Conservation (phyloP, 2,329 filamentous ascomycete genomes). For the Sclerotinia minor region DNA sequence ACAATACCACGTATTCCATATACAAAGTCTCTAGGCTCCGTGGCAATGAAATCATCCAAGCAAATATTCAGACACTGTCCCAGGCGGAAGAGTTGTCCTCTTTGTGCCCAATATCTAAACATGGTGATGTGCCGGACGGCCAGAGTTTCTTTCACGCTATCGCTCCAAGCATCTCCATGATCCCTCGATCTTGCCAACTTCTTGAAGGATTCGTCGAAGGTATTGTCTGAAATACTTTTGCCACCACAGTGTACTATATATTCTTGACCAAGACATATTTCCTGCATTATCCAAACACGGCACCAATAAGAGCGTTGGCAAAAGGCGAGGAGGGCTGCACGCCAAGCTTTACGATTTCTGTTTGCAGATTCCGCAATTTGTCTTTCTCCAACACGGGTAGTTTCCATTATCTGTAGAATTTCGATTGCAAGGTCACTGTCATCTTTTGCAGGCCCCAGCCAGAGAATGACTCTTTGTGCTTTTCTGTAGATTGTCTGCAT, state of each 20-base stretch:
- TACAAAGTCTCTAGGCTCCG: background rate
- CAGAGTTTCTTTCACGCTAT: background rate
- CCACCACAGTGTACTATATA: background rate
- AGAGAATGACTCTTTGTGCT: constrained; percentile 1
- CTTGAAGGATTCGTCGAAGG: background rate
- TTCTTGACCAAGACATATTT: background rate
- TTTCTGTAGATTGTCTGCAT: background rate
- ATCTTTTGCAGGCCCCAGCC: background rate
- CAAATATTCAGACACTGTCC: background rate
- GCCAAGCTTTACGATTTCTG: background rate
- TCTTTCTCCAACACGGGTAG: background rate
- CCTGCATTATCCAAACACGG: constrained; percentile 1
- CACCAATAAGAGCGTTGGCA: background rate
- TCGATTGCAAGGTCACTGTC: background rate
- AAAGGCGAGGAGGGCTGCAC: background rate
- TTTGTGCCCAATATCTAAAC: background rate
- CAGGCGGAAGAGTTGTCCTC: background rate
- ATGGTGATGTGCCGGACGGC: background rate
- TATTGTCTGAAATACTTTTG: background rate
- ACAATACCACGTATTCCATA: background rate
- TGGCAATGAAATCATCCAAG: background rate
- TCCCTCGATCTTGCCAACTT: background rate
- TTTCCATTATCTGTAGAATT: background rate
- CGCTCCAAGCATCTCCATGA: background rate
- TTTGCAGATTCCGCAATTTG: background rate